Percentiles rank a stretch among this genome's conserved stretches.
phyloP scores from a whole-genome alignment of 164 flowering plant genomes.

The Magnolia changhungtana region DNA sequence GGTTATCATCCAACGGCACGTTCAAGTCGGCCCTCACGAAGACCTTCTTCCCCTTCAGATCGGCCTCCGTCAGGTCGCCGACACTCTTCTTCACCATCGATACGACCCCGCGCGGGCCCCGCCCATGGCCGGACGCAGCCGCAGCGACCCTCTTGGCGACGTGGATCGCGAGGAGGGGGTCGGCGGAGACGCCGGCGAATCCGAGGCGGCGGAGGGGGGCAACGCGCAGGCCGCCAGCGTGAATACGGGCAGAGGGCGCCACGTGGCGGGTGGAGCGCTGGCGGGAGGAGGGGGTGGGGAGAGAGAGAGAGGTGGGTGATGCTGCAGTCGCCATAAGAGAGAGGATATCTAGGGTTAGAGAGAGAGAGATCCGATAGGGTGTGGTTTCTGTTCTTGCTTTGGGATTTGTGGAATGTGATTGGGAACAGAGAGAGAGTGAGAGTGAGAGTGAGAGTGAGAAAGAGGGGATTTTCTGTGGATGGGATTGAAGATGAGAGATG shows the following conservation, averaged over 20 bases:
- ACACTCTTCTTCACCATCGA: slow-evolving; percentile 76
- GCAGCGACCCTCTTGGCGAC: slow-evolving; percentile 30
- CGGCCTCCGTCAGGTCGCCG: slow-evolving; percentile 56
- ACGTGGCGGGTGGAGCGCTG: slow-evolving; percentile 25
- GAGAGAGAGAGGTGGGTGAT: slow-evolving; percentile 42
- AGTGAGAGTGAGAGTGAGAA: slow-evolving; percentile 1
- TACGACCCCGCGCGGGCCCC: slow-evolving; percentile 36
- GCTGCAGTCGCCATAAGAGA: slow-evolving; percentile 53
- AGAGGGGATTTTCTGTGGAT: neutral
- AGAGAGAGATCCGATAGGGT: neutral
- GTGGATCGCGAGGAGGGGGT: slow-evolving; percentile 35
- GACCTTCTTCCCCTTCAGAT: slow-evolving; percentile 78
- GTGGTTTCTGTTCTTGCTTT: neutral
- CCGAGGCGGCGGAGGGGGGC: slow-evolving; percentile 43
- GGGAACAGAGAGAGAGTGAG: neutral
- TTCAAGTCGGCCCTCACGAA: slow-evolving; percentile 75
- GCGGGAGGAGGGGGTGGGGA: slow-evolving; percentile 26
- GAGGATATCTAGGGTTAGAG: neutral
- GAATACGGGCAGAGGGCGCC: slow-evolving; percentile 12
- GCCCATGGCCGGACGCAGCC: slow-evolving; percentile 10
- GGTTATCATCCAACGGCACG: slow-evolving; percentile 67
- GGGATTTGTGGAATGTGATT: neutral
- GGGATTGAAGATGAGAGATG: slow-evolving; percentile 19
- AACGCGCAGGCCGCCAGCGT: slow-evolving; percentile 22
- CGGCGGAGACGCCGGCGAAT: slow-evolving; percentile 36